A percentile compares a stretch with the other conserved stretches of the same genome.
Evolutionary conservation across 2,329 filamentous ascomycete genomes (phyloP).

Genomic region (Xylariales sp.): DNA sequence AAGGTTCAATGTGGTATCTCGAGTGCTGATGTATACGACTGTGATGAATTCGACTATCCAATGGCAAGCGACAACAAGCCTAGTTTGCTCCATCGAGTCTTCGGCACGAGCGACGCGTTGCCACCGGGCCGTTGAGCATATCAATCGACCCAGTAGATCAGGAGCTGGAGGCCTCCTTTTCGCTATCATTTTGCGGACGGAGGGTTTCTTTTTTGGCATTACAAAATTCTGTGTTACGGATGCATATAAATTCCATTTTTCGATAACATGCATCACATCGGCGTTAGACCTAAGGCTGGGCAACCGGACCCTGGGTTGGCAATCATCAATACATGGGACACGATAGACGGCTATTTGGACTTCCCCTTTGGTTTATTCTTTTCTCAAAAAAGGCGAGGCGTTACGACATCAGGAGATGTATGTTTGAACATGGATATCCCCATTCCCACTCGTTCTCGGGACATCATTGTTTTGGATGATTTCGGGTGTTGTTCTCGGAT

Average conservation of each 20-base stretch:
- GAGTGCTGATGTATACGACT: slow-evolving; percentile 14
- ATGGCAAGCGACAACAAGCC: slow-evolving; percentile 24
- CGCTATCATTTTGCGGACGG: neutral
- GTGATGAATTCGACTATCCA: slow-evolving; percentile 22
- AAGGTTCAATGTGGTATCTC: slow-evolving; percentile 20
- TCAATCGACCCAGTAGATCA: slow-evolving; percentile 14
- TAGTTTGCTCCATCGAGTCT: slow-evolving; percentile 36
- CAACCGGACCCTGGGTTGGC: slow-evolving; percentile 14
- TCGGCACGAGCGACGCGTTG: slow-evolving; percentile 26
- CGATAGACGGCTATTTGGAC: slow-evolving; percentile 5
- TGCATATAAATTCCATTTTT: neutral
- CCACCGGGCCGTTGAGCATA: slow-evolving; percentile 15
- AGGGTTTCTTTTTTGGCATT: neutral
- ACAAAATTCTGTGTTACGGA: neutral
- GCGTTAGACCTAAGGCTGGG: slow-evolving; percentile 17
- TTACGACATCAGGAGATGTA: neutral
- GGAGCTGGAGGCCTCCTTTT: slow-evolving; percentile 3
- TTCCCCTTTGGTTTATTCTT: slow-evolving; percentile 9
- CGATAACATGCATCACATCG: slow-evolving; percentile 9
- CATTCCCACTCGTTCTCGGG: slow-evolving; percentile 7
- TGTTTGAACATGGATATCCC: slow-evolving; percentile 2
- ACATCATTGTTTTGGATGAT: neutral
- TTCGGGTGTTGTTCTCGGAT: neutral
- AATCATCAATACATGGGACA: slow-evolving; percentile 15
- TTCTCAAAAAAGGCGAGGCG: slow-evolving; percentile 6